These are phyloP conservation scores for Russula abietina DNA, from an alignment of 768 basidiomycete genomes.

Conservation along the genomic window DNA sequence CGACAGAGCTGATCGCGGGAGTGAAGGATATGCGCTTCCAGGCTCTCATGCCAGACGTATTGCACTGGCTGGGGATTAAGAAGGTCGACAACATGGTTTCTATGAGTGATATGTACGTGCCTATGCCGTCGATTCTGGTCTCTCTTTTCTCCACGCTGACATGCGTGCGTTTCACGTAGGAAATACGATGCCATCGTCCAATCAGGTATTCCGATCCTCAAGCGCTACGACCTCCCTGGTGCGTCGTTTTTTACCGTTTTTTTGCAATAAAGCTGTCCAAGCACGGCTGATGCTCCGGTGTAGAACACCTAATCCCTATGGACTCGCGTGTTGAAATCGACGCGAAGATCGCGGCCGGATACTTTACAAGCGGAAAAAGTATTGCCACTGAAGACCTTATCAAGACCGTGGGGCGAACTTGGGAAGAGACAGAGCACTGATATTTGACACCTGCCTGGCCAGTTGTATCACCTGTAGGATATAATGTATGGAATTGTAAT, in stretches of 20 bases:
- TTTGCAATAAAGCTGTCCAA: neutral
- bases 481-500: conserved; percentile 1
- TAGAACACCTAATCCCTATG: conserved; percentile 82
- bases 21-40: conserved; percentile 97
- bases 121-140: neutral
- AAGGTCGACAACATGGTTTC: conserved; percentile 88
- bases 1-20: conserved; percentile 89
- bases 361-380: conserved; percentile 77
- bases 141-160: neutral
- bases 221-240: conserved; percentile 85
- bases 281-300: neutral
- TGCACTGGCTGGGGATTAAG: conserved; percentile 90
- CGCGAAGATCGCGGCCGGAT: conserved; percentile 92
- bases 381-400: conserved; percentile 71
- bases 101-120: conserved; percentile 77
- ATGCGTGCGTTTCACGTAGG: conserved; percentile 35
- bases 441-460: neutral
- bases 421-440: conserved; percentile 87
- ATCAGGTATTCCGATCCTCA: conserved; percentile 76
- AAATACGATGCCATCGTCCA: conserved; percentile 94
- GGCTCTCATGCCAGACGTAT: conserved; percentile 91
- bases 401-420: conserved; percentile 82
- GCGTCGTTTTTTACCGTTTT: conserved; percentile 25
- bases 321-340: conserved; percentile 93
- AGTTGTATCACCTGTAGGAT: conserved; percentile 3